Conservation (phyloP, 2,329 filamentous ascomycete species). For the Lecanicillium sp. region DNA sequence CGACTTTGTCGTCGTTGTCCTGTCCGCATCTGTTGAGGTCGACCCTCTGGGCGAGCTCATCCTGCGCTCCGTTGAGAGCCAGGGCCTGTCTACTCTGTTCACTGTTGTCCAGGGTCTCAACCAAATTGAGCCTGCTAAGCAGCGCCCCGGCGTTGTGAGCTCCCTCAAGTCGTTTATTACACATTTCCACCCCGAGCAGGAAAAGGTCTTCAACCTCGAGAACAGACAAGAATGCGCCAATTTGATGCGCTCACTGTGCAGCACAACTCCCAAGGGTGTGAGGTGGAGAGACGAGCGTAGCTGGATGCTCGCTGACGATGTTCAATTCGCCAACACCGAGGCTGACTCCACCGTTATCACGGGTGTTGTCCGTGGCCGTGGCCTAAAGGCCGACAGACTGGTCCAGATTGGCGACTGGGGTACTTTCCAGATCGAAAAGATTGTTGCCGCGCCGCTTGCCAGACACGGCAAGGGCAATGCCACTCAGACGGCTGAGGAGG, state of each 20-base stretch:
- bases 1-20: constrained; percentile 82
- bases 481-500: constrained; percentile 60
- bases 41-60: constrained; percentile 81
- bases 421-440: constrained; percentile 85
- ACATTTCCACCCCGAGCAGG: constrained; percentile 88
- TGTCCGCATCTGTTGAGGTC: constrained; percentile 78
- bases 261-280: constrained; percentile 87
- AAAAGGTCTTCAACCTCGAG: constrained; percentile 85
- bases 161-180: constrained; percentile 90
- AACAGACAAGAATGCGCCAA: constrained; percentile 88
- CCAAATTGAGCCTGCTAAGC: constrained; percentile 72
- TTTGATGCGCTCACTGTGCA: constrained; percentile 84
- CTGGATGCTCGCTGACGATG: constrained; percentile 87
- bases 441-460: constrained; percentile 67
- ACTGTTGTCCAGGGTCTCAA: constrained; percentile 77
- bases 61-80: constrained; percentile 80
- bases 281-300: constrained; percentile 91
- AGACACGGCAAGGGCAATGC: constrained; percentile 59
- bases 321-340: constrained; percentile 60
- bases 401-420: constrained; percentile 93
- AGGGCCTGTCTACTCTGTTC: constrained; percentile 90
- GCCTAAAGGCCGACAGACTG: constrained; percentile 82
- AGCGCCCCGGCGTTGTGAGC: constrained; percentile 65
- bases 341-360: constrained; percentile 67
- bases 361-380: constrained; percentile 78